Evolutionary conservation across 176 grass and related monocot species (phyloP), one percentile per base, ranked within the genome.

Genomic region (Aegilops bicornis): DNA sequence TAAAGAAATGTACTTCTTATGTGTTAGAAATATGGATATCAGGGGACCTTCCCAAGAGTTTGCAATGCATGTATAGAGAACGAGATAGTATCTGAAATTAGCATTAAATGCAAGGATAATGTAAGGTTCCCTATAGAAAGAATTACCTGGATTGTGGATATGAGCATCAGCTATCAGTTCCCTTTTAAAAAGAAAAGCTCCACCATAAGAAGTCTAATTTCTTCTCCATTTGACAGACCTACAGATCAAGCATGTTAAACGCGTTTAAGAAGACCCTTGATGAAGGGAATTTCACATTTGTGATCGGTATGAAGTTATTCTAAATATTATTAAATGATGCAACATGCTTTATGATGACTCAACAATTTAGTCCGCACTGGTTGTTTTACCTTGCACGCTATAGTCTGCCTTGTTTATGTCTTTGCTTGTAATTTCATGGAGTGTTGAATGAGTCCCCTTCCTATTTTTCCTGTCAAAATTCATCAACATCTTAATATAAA

Each of bases 231-330:
- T 87, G 69, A 59, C 88, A 98, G 96, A 85, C 83, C 10, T 98
- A 98, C 89, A 91, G 93, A 83, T 90, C 89, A 59, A 98, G 96
- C 88, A 95, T 98, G 96, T 84, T 98, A 76, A 98, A 91, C n/a
- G 88, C 96, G 77, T 98, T 95, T 88, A 95, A 89, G 92, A 98
- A 95, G 96, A 98, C 96, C 56, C 96, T 98, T 82, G 96, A 98
- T 17, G 96, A 95, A 89, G 93, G 96, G 60, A 95, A 87, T 80
- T 98, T 98, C 82, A 95, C 91, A 73, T 94, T 95, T 89, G 90
- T 98, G 92, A 98, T 98, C 83, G 96, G 96, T 98, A 98, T 89
- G 91, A 60, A 77, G 71, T 88, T 63, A 81, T 85, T 75, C 84
- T 82, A 58, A 83, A 78, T 84, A 36, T 62, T 71, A 17, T 68